These are phyloP conservation scores for Mycena metata DNA, from an alignment of 768 basidiomycete species.

Conservation along the genomic window DNA sequence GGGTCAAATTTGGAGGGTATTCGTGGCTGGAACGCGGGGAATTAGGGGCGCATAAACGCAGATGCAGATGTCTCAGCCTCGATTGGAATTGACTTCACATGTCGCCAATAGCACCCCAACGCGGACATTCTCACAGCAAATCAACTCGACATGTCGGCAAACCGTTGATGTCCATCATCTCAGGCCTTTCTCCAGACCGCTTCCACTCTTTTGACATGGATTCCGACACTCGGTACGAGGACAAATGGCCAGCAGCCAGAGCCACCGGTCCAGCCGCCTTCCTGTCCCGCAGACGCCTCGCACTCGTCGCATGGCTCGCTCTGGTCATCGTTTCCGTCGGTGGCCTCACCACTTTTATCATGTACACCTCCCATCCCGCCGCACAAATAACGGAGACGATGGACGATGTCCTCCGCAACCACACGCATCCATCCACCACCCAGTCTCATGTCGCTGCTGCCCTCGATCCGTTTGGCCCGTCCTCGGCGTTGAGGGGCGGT, in stretches of 20 bases:
- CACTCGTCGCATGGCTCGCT: slow-evolving; percentile 45
- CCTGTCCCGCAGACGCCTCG: slow-evolving; percentile 39
- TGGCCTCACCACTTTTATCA: slow-evolving; percentile 42
- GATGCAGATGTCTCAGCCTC: no score
- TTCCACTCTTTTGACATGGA: slow-evolving; percentile 17
- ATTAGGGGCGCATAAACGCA: no score
- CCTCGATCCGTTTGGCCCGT: slow-evolving; percentile 36
- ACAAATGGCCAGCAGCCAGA: neutral
- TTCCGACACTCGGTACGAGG: slow-evolving; percentile 17
- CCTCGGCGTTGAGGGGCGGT: slow-evolving; percentile 52
- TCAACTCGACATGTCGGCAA: neutral
- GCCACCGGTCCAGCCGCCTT: slow-evolving; percentile 11
- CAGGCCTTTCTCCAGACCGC: neutral
- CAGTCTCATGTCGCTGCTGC: neutral
- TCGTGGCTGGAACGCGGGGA: no score
- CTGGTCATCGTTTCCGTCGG: slow-evolving; percentile 48
- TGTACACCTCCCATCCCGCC: slow-evolving; percentile 41
- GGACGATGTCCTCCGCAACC: neutral
- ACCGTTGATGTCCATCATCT: no score
- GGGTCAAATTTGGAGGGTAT: no score
- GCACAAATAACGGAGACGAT: slow-evolving; percentile 6
- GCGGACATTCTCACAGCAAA: no score
- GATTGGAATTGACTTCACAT: no score
- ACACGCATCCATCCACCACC: neutral
- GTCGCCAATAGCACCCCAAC: no score